These are phyloP conservation scores for Cucurbita pepo DNA, from an alignment of 306 rosid species.

Conservation along the genomic window DNA sequence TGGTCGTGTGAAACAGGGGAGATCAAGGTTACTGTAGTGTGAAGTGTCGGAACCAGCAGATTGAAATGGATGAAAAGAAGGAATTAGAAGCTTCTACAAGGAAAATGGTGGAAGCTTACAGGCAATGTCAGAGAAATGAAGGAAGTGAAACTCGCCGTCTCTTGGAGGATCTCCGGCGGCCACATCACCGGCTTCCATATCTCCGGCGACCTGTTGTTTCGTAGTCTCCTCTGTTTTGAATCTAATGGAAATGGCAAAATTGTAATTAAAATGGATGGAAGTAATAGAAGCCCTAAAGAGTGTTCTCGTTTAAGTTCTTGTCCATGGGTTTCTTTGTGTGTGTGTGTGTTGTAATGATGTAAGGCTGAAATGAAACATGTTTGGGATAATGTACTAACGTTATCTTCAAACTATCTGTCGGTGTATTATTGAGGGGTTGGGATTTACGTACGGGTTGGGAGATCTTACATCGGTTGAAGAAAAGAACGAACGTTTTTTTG, in stretches of 20 bases:
- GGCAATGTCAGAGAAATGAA: constrained; percentile 1
- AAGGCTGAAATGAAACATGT: neutral
- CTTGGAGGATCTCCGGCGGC: neutral
- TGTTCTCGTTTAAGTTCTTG: neutral
- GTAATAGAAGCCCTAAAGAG: neutral
- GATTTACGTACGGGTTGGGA: neutral
- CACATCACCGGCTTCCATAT: neutral
- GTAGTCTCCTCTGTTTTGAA: neutral
- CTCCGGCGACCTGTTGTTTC: neutral
- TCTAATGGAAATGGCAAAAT: neutral
- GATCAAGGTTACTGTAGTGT: constrained; percentile 35
- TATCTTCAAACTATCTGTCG: neutral
- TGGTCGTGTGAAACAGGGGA: constrained; percentile 19
- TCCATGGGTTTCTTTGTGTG: neutral
- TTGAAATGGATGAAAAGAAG: constrained; percentile 22
- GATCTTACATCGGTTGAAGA: no score
- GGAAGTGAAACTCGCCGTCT: neutral
- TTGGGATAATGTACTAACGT: neutral
- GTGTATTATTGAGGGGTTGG: neutral
- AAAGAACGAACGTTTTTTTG: no score
- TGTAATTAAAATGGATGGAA: neutral
- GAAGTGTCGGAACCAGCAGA: constrained; percentile 30
- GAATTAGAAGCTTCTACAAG: constrained; percentile 31
- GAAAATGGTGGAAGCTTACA: constrained; percentile 13
- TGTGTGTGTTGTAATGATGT: neutral